Conservation (phyloP, 1,284 basidiomycete genomes). For the Microbotryum scabiosae region DNA sequence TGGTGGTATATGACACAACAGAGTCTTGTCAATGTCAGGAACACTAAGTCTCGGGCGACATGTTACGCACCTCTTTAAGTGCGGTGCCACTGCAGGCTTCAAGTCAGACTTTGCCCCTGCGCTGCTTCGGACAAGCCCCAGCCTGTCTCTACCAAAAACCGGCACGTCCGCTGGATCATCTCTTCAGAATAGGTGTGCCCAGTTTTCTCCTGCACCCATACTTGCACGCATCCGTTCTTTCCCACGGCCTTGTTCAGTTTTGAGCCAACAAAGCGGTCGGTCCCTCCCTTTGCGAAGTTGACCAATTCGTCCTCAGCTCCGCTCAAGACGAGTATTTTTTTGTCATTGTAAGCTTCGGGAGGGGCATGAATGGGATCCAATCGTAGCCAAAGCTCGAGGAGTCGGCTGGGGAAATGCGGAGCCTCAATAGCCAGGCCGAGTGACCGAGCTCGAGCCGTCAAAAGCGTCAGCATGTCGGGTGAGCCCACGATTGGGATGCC, state of each 20-base stretch:
- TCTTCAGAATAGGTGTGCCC: conserved; percentile 42
- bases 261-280: conserved; percentile 36
- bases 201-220: conserved; percentile 38
- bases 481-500: conserved; percentile 68
- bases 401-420: conserved; percentile 53
- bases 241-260: conserved; percentile 13
- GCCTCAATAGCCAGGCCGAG: conserved; percentile 40
- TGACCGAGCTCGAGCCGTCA: conserved; percentile 51
- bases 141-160: conserved; percentile 35
- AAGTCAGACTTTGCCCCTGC: no score
- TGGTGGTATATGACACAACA: no score
- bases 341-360: conserved; percentile 48
- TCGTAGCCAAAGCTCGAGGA: conserved; percentile 47
- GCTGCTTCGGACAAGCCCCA: no score
- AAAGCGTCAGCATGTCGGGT: conserved; percentile 60
- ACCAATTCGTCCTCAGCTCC: conserved; percentile 42
- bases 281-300: conserved; percentile 37
- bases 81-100: no score
- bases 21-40: no score
- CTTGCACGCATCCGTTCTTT: conserved; percentile 33
- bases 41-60: no score
- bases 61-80: no score
- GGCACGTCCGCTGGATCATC: conserved; percentile 39
- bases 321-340: conserved; percentile 60
- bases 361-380: conserved; percentile 43